Percentiles rank a stretch among this genome's conserved stretches.
Conservation (phyloP, 371 early-diverging fungal genomes). For the Lichtheimia corymbifera region DNA sequence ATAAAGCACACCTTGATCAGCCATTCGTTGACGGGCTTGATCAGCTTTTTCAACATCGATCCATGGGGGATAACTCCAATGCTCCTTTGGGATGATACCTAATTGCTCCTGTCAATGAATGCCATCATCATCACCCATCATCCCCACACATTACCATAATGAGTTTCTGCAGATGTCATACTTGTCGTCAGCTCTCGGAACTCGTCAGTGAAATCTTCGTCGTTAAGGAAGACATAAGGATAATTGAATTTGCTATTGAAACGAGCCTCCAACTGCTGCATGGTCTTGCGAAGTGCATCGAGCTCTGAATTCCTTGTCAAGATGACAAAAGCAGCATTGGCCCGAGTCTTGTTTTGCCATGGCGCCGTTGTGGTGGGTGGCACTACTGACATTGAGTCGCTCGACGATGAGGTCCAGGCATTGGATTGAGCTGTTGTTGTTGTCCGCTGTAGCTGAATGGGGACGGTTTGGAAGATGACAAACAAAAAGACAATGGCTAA, state of each 20-base stretch:
- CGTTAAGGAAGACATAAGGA: conserved; percentile 89
- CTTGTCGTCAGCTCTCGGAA: conserved; percentile 64
- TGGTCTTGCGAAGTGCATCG: conserved; percentile 60
- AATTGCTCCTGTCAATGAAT: conserved; percentile 44
- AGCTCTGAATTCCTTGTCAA: conserved; percentile 79
- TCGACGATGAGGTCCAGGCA: background rate
- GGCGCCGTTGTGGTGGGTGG: conserved; percentile 15
- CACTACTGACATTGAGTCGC: background rate
- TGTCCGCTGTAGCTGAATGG: background rate
- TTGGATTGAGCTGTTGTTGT: background rate
- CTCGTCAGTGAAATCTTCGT: conserved; percentile 76
- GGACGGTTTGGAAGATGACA: background rate
- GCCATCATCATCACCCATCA: conserved; percentile 7
- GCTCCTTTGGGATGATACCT: conserved; percentile 59
- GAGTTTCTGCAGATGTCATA: conserved; percentile 53
- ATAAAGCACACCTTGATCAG: conserved; percentile 74
- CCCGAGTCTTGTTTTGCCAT: conserved; percentile 38
- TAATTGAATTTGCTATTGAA: conserved; percentile 85
- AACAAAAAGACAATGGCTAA: background rate
- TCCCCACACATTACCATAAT: conserved; percentile 32
- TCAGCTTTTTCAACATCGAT: conserved; percentile 74
- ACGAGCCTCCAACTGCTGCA: conserved; percentile 79
- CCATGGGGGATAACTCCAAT: conserved; percentile 86
- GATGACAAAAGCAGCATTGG: conserved; percentile 64
- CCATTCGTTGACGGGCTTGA: conserved; percentile 56